Percentiles rank a stretch among this genome's conserved stretches.
Conservation (phyloP, 495 filamentous ascomycete species). For the Parathielavia hyrcaniae region DNA sequence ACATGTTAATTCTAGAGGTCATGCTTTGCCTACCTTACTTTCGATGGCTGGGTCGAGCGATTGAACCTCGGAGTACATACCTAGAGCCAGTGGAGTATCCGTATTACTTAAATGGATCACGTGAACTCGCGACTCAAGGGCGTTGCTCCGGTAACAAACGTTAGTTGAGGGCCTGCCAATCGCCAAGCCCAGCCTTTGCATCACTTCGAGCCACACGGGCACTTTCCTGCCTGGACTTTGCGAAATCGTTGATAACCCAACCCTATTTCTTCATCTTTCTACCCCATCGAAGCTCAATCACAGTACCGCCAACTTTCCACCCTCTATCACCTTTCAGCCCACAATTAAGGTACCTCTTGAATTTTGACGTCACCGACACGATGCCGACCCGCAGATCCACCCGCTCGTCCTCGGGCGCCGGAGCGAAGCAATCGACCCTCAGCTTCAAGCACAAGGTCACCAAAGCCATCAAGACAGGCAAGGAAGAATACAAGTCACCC, state of each 20-base stretch:
- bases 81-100: too few relatives aligned
- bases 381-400: constrained; percentile 66
- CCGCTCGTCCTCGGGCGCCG: constrained; percentile 39
- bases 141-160: constrained; percentile 31
- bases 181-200: background rate
- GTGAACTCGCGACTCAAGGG: constrained; percentile 23
- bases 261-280: too few relatives aligned
- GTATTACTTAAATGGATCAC: constrained; percentile 20
- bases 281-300: background rate
- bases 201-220: background rate
- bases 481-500: constrained; percentile 43
- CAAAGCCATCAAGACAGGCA: constrained; percentile 56
- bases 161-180: background rate
- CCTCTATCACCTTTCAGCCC: background rate
- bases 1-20: too few relatives aligned
- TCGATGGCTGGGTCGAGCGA: too few relatives aligned
- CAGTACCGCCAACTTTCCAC: background rate
- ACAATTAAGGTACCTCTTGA: background rate
- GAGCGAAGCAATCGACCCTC: constrained; percentile 60
- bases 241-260: background rate
- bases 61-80: too few relatives aligned
- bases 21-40: too few relatives aligned
- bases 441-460: constrained; percentile 71
- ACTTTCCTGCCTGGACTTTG: background rate
- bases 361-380: constrained; percentile 29